Base-by-base conservation (phyloP, 768 basidiomycete genomes). In the Auriculariales sp. region DNA sequence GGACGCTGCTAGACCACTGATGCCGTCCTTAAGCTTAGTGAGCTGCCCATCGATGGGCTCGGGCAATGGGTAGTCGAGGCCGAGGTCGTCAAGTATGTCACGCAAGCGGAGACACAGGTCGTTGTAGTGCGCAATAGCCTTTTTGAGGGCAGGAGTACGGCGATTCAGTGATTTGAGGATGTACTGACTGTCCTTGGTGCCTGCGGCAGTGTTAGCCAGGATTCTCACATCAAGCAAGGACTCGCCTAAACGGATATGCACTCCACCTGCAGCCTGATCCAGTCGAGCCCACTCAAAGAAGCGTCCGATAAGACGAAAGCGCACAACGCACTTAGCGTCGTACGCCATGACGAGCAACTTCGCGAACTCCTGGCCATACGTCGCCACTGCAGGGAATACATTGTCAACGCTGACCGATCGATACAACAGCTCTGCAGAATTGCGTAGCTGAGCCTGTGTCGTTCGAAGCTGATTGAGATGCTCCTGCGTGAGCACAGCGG, bases 241-340 rank as follows among this genome's bases (percentile, higher is more conserved):
- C 59, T 15, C 28, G 68, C 70, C 68, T 3, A 69, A 54, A 3
- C 64, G 48, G 25, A 66, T 53, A 7, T 65, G 53, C 3, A 53
- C 28, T 1, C 66, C 60, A 3, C 63, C 56, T 3, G 62, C 59
- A 1, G 68, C 65, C 28, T 61, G 62, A 47, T 67, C 63, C 1
- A 67, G 53, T 14, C 54, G 57, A n/a, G 69, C 66, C 62, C 64
- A 66, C 39, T 68, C 66, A 28, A 65, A 64, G 42, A 70, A 68
- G 14, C 59, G 60, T 0, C 60, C 58, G 10, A 68, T 59, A 0
- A 62, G 64, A 10, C 57, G 52, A 49, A 64, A 64, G 7, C 62
- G 51, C 3, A 70, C 66, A 47, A 64, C 67, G n/a, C 67, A 66
- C 50, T 71, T 72, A 24, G 68, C 56, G 52, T 70, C 66, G 0